Evolutionary conservation across 2,329 filamentous ascomycete genomes (phyloP).

Genomic region (Byssothecium circinans): DNA sequence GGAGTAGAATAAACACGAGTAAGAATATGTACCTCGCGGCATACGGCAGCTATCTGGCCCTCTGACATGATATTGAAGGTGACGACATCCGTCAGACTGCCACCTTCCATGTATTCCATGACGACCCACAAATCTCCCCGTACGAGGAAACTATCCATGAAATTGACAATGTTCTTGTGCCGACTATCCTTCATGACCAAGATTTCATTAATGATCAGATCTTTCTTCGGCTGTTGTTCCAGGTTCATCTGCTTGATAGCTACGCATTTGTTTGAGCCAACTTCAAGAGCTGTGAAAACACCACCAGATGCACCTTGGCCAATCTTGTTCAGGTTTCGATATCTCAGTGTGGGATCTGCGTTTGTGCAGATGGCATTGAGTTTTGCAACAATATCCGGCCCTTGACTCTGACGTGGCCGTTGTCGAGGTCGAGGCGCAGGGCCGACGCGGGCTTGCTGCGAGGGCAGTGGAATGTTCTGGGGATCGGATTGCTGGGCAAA

Average conservation of each 20-base stretch:
- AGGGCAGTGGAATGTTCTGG: slow-evolving; percentile 49
- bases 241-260: slow-evolving; percentile 99
- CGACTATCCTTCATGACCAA: slow-evolving; percentile 99
- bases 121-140: slow-evolving; percentile 94
- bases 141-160: slow-evolving; percentile 94
- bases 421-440: slow-evolving; percentile 72
- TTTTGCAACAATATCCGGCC: slow-evolving; percentile 77
- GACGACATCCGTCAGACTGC: slow-evolving; percentile 95
- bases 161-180: slow-evolving; percentile 98
- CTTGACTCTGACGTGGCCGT: slow-evolving; percentile 75
- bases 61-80: slow-evolving; percentile 99
- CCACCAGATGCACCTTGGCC: slow-evolving; percentile 96
- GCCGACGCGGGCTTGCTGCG: slow-evolving; percentile 53
- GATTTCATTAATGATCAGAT: slow-evolving; percentile 98
- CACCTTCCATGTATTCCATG: slow-evolving; percentile 99
- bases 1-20: neutral
- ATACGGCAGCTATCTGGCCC: slow-evolving; percentile 94
- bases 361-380: slow-evolving; percentile 88
- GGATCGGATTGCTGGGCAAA: slow-evolving; percentile 45
- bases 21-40: slow-evolving; percentile 67
- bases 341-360: slow-evolving; percentile 85
- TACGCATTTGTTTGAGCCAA: slow-evolving; percentile 80
- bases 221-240: slow-evolving; percentile 98
- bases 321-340: slow-evolving; percentile 88
- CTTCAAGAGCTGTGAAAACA: slow-evolving; percentile 88